Evolutionary conservation across 441 rosid genomes (phyloP).

Genomic region (Bocquillonia castaneifolia): DNA sequence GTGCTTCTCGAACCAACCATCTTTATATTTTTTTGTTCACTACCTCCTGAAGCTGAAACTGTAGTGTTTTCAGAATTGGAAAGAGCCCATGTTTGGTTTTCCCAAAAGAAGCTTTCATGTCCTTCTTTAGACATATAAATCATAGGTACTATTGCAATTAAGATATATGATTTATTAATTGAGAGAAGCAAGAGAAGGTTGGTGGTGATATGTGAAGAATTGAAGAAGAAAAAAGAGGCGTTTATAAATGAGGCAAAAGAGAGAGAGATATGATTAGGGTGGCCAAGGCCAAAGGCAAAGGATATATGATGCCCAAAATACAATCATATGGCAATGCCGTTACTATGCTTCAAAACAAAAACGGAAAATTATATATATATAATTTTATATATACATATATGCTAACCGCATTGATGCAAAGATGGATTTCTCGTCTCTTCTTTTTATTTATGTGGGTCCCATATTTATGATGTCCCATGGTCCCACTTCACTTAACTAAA

Average conservation of each 20-base stretch:
- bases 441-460: constrained; percentile 6
- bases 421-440: not conserved
- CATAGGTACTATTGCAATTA: not conserved
- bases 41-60: constrained; percentile 18
- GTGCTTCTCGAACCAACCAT: constrained; percentile 10
- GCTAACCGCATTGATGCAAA: constrained; percentile 12
- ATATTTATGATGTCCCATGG: not conserved
- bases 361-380: no score
- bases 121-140: constrained; percentile 28
- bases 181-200: not conserved
- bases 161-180: no score
- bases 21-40: constrained; percentile 14
- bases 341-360: constrained; percentile 42
- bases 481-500: not conserved
- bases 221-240: constrained; percentile 15
- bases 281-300: constrained; percentile 3
- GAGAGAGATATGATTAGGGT: constrained; percentile 19
- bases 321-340: constrained; percentile 65
- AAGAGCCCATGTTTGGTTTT: constrained; percentile 34
- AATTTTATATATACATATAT: not conserved
- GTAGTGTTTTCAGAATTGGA: constrained; percentile 34
- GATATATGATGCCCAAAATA: constrained; percentile 38
- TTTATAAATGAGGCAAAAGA: constrained; percentile 27
- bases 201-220: constrained; percentile 17
- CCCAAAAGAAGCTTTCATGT: constrained; percentile 32